Evolutionary conservation across 73 alveolate species (phyloP).

Genomic region (Paramecium sonneborni): DNA sequence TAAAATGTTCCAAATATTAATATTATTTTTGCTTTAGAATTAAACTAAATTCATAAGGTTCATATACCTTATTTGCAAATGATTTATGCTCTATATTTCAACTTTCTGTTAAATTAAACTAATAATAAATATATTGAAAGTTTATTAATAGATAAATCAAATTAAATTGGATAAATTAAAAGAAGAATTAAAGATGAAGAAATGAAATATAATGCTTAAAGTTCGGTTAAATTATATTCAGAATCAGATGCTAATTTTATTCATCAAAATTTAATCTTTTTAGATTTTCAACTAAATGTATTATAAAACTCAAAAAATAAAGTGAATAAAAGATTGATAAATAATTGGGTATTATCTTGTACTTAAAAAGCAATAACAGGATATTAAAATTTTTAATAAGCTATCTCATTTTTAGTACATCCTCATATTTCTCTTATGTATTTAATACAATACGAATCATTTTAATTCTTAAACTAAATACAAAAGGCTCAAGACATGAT

Average conservation of each 20-base stretch:
- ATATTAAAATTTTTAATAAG: not conserved
- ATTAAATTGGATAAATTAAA: not conserved
- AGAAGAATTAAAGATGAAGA: not conserved
- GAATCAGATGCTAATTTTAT: not conserved
- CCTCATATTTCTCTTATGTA: not conserved
- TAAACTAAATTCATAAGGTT: not conserved
- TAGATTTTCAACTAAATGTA: slow-evolving; percentile 1
- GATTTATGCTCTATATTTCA: not conserved
- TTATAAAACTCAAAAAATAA: not conserved
- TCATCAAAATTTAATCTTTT: not conserved
- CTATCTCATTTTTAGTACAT: not conserved
- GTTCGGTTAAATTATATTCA: not conserved
- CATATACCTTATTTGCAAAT: not conserved
- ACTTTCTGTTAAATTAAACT: not conserved
- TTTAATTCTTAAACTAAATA: not conserved
- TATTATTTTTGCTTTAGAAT: not conserved
- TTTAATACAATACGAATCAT: not conserved
- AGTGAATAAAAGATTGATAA: not conserved
- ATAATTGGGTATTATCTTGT: not conserved
- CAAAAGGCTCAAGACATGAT: not conserved
- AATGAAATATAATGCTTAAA: not conserved
- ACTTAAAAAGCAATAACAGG: not conserved
- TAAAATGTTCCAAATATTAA: not conserved
- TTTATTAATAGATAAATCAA: not conserved
- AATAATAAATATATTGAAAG: not conserved